phyloP scores from a whole-genome alignment of 345 rosid genomes.

The Noccaea caerulescens region DNA sequence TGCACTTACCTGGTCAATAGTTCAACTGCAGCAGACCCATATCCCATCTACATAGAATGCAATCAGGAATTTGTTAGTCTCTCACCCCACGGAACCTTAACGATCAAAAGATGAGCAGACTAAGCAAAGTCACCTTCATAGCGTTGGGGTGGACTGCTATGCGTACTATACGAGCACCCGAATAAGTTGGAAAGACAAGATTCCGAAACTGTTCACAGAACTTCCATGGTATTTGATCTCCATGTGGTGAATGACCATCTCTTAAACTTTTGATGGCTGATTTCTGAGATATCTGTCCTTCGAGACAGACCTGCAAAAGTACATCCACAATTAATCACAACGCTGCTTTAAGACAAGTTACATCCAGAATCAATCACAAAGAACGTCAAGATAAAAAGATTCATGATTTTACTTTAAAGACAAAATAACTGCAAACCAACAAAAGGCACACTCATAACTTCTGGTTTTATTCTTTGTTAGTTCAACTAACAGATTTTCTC shows the following conservation, averaged over 20 bases:
- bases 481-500: slow-evolving; percentile 1
- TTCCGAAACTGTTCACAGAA: slow-evolving; percentile 86
- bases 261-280: slow-evolving; percentile 73
- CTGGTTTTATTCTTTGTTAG: slow-evolving; percentile 1
- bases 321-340: slow-evolving; percentile 19
- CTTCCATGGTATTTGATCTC: slow-evolving; percentile 99
- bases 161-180: slow-evolving; percentile 96
- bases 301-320: slow-evolving; percentile 73
- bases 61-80: slow-evolving; percentile 25
- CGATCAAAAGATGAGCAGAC: slow-evolving; percentile 5
- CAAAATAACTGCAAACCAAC: slow-evolving; percentile 16
- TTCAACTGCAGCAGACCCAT: slow-evolving; percentile 93
- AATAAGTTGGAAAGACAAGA: slow-evolving; percentile 78
- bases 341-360: background rate
- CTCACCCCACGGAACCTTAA: slow-evolving; percentile 14
- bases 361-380: slow-evolving; percentile 25
- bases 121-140: slow-evolving; percentile 67
- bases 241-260: slow-evolving; percentile 82
- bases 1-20: slow-evolving; percentile 72
- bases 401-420: background rate
- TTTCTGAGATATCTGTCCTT: slow-evolving; percentile 88
- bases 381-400: slow-evolving; percentile 18
- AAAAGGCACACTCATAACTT: slow-evolving; percentile 9
- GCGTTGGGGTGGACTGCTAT: slow-evolving; percentile 98
- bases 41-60: slow-evolving; percentile 70